Evolutionary conservation across 495 filamentous ascomycete genomes (phyloP).

Genomic region (Ascobolus immersus): DNA sequence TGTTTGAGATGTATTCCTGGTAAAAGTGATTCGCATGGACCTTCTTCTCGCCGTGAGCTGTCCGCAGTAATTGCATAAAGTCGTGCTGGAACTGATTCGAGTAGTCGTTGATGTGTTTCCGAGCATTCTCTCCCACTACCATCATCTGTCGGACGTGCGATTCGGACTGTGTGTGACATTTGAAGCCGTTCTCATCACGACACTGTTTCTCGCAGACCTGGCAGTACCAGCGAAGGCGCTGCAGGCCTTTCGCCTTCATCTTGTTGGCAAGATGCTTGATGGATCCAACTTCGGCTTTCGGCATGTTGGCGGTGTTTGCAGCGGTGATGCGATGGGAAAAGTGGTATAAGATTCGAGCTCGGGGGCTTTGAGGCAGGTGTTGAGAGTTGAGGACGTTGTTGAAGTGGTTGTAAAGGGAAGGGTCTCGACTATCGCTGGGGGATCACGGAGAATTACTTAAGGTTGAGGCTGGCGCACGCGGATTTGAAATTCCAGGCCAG

Average conservation of each 20-base stretch:
- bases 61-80: slow-evolving; percentile 50
- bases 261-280: slow-evolving; percentile 72
- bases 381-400: no score
- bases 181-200: slow-evolving; percentile 52
- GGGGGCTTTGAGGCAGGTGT: no score
- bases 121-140: slow-evolving; percentile 57
- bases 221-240: slow-evolving; percentile 68
- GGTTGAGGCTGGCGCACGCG: no score
- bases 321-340: slow-evolving; percentile 1
- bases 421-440: no score
- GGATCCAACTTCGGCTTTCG: slow-evolving; percentile 67
- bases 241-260: slow-evolving; percentile 70
- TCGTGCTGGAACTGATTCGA: slow-evolving; percentile 50
- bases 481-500: no score
- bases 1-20: slow-evolving; percentile 55
- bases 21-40: slow-evolving; percentile 80
- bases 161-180: slow-evolving; percentile 57
- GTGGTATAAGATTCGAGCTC: no score
- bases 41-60: slow-evolving; percentile 62
- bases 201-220: slow-evolving; percentile 36
- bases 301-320: slow-evolving; percentile 56
- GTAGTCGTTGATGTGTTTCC: slow-evolving; percentile 53
- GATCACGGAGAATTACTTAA: no score
- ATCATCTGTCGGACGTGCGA: slow-evolving; percentile 68
- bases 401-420: no score